Conservation (phyloP, 192 early-diverging fungal genomes). For the Podila verticillata region DNA sequence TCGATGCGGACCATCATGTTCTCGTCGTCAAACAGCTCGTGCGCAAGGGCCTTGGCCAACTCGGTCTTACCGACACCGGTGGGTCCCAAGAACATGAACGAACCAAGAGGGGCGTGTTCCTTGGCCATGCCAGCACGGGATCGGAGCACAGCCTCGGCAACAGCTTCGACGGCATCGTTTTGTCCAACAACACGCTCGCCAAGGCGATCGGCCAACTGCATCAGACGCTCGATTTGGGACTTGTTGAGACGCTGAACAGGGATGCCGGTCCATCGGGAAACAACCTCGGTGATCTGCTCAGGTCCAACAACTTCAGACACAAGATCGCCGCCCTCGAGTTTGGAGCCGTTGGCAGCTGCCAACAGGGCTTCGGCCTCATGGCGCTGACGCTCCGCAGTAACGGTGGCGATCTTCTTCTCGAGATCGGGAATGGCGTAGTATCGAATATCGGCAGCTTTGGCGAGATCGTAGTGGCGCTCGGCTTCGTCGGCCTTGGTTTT, state of each 20-base stretch:
- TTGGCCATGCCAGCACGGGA: slow-evolving; percentile 91
- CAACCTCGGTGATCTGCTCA: slow-evolving; percentile 94
- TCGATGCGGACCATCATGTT: slow-evolving; percentile 96
- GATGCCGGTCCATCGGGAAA: slow-evolving; percentile 96
- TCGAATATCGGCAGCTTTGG: slow-evolving; percentile 90
- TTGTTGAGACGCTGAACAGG: slow-evolving; percentile 90
- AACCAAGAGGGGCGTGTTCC: slow-evolving; percentile 83
- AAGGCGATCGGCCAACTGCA: slow-evolving; percentile 81
- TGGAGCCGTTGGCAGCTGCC: slow-evolving; percentile 50
- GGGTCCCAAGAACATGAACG: slow-evolving; percentile 96
- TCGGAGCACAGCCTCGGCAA: slow-evolving; percentile 90
- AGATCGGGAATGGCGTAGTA: slow-evolving; percentile 95
- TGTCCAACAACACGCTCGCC: slow-evolving; percentile 93
- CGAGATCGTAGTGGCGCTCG: slow-evolving; percentile 82
- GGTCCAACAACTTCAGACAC: slow-evolving; percentile 89
- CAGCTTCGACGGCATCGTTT: slow-evolving; percentile 87
- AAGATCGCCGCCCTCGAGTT: slow-evolving; percentile 55
- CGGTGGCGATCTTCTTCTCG: slow-evolving; percentile 74
- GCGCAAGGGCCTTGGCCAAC: slow-evolving; percentile 78
- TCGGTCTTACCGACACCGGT: slow-evolving; percentile 97
- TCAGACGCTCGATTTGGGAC: slow-evolving; percentile 85
- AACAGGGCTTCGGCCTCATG: slow-evolving; percentile 70
- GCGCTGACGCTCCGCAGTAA: slow-evolving; percentile 73
- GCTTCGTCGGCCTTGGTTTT: slow-evolving; percentile 89
- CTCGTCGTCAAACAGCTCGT: slow-evolving; percentile 96